Evolutionary conservation across 2,329 filamentous ascomycete genomes (phyloP), one percentile per base, ranked within the genome.

Genomic region (Chaetothyriales sp.): DNA sequence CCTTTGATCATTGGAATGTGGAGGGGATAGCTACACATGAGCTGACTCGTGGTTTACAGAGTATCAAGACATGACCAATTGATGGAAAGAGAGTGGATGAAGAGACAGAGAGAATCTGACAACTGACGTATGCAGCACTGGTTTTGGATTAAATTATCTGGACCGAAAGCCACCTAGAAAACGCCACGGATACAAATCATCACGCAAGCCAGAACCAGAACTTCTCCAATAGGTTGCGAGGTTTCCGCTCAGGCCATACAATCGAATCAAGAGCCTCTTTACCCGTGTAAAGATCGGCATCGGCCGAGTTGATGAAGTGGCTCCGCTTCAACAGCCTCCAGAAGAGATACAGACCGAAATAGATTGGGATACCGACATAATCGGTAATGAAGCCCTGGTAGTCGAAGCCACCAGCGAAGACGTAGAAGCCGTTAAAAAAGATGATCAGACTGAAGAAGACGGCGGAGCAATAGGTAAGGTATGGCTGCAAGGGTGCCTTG

Each of bases 401-500:
- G 44, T 61, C 64, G 65, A 72, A 77, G 1, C 64, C 45, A 10
- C 56, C 57, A 55, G 60, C 61, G 48, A 70, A 68, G 0, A 63
- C 61, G 3, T 64, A 62, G 49, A 67, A 87, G 81, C 80, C 77
- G n/a, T 85, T 87, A 51, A 86, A 73, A 5, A 88, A 64, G 50
- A 86, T 82, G 28, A 82, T 67, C 44, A 78, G 66, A 59, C 72
- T 76, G 54, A 65, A 76, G 68, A 67, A 63, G 1, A 60, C 25
- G 5, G 86, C 66, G 0, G 78, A 80, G 44, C 81, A 78, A 60
- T 76, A 88, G 0, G 84, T 82, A 0, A 78, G 75, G 60, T 81
- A 88, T 0, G 86, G 86, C 70, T 88, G 84, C 40, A 77, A 72
- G 45, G 74, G 75, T 0, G 81, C 78, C 55, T 75, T 80, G 70